A percentile compares a stretch with the other conserved stretches of the same genome.
phyloP scores from a whole-genome alignment of 2,329 filamentous ascomycete genomes.

The Gremmenia infestans region DNA sequence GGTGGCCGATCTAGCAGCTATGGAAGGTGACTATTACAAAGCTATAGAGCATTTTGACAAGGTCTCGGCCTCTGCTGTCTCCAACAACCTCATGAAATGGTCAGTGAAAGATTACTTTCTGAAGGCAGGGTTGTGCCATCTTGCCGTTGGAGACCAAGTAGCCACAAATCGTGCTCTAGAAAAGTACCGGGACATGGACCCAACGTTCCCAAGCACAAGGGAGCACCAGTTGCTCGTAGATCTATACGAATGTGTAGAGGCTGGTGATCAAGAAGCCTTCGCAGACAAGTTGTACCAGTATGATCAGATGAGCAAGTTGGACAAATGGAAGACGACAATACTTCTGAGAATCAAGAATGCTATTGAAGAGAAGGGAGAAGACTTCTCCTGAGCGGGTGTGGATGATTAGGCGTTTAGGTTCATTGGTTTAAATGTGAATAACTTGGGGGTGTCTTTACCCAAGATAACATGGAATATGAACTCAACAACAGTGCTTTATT shows the following conservation, averaged over 20 bases:
- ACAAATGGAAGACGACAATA: constrained; percentile 94
- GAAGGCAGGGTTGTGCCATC: constrained; percentile 87
- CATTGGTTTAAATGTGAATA: not conserved
- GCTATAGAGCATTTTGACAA: constrained; percentile 79
- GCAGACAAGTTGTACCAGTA: constrained; percentile 83
- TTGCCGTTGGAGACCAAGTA: constrained; percentile 69
- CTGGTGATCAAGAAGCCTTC: constrained; percentile 76
- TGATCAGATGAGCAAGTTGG: constrained; percentile 87
- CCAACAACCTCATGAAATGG: constrained; percentile 91
- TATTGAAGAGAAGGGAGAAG: constrained; percentile 67
- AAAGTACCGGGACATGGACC: constrained; percentile 74
- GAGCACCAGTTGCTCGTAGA: constrained; percentile 80
- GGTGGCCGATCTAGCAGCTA: constrained; percentile 78
- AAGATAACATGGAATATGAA: not conserved
- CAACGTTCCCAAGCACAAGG: constrained; percentile 68
- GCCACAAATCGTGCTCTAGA: constrained; percentile 75
- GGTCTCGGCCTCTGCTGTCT: constrained; percentile 71
- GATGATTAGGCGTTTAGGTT: constrained; percentile 8
- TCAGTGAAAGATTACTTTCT: constrained; percentile 94
- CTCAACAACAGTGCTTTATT: too few relatives aligned
- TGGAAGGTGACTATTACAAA: constrained; percentile 80
- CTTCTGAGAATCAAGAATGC: constrained; percentile 76
- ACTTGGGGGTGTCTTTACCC: not conserved
- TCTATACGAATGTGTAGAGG: constrained; percentile 68
- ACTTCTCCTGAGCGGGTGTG: constrained; percentile 51